Conservation (phyloP, 2,329 filamentous ascomycete species). For the Ilyonectria mors-panacis region DNA sequence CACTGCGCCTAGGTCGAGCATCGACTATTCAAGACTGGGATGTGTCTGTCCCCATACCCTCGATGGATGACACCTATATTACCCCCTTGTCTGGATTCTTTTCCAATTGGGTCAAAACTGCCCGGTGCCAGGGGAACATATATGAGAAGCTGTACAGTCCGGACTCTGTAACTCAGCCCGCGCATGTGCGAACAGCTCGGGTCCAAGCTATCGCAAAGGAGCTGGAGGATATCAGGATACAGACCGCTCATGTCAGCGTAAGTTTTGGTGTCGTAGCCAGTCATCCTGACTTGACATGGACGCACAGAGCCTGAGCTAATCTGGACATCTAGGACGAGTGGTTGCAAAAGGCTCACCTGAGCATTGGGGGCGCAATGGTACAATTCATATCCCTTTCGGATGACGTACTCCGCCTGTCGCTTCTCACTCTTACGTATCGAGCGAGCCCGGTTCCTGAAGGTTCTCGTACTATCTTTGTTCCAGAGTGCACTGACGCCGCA, state of each 20-base stretch:
- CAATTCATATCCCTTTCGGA: conserved; percentile 56
- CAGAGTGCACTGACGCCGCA: conserved; percentile 60
- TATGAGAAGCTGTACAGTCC: conserved; percentile 69
- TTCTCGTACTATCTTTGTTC: conserved; percentile 55
- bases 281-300: background rate
- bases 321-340: conserved; percentile 28
- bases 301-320: conserved; percentile 7
- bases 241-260: conserved; percentile 35
- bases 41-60: conserved; percentile 59
- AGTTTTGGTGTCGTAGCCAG: conserved; percentile 7
- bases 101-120: conserved; percentile 64
- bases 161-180: conserved; percentile 55
- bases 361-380: conserved; percentile 50
- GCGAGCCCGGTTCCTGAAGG: conserved; percentile 51
- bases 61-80: conserved; percentile 50
- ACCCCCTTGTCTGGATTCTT: conserved; percentile 54
- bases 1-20: conserved; percentile 67
- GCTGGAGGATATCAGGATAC: conserved; percentile 47
- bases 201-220: conserved; percentile 52
- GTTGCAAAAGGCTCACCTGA: conserved; percentile 42
- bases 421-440: conserved; percentile 61
- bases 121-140: conserved; percentile 69
- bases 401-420: conserved; percentile 59
- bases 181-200: conserved; percentile 51
- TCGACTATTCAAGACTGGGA: conserved; percentile 72